A percentile compares a stretch with the other conserved stretches of the same genome.
Conservation (phyloP, 2,329 filamentous ascomycete species). For the Cercospora citrullina region DNA sequence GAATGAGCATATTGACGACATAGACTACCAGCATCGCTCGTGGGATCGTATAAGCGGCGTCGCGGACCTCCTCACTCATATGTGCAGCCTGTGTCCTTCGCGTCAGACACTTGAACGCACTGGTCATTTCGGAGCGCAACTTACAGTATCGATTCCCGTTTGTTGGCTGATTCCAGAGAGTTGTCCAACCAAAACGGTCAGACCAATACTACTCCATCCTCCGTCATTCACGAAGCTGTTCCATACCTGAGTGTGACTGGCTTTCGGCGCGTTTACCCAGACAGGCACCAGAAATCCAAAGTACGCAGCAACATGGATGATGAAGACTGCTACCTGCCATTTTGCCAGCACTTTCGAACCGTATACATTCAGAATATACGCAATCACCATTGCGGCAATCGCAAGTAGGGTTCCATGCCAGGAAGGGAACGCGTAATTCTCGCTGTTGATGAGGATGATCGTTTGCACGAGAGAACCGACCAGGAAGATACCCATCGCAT, state of each 20-base stretch:
- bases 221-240: constrained; percentile 40
- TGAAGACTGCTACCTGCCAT: constrained; percentile 33
- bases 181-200: constrained; percentile 36
- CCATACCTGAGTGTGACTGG: constrained; percentile 25
- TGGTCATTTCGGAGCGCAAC: background rate
- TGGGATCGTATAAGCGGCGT: constrained; percentile 32
- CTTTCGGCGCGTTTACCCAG: constrained; percentile 29
- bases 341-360: constrained; percentile 38
- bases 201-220: constrained; percentile 39
- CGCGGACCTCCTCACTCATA: constrained; percentile 33
- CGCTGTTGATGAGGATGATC: constrained; percentile 42
- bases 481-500: constrained; percentile 27
- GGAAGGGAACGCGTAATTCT: constrained; percentile 44
- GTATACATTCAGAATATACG: constrained; percentile 45
- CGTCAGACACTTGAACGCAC: background rate
- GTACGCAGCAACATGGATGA: constrained; percentile 29
- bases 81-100: constrained; percentile 22
- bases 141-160: constrained; percentile 25
- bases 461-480: constrained; percentile 26
- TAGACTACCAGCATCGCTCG: constrained; percentile 39
- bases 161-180: constrained; percentile 30
- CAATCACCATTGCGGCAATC: constrained; percentile 46
- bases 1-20: constrained; percentile 46
- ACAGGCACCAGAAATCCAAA: constrained; percentile 33
- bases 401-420: constrained; percentile 53